Conservation (phyloP, 441 rosid species). For the Corymbia calophylla region DNA sequence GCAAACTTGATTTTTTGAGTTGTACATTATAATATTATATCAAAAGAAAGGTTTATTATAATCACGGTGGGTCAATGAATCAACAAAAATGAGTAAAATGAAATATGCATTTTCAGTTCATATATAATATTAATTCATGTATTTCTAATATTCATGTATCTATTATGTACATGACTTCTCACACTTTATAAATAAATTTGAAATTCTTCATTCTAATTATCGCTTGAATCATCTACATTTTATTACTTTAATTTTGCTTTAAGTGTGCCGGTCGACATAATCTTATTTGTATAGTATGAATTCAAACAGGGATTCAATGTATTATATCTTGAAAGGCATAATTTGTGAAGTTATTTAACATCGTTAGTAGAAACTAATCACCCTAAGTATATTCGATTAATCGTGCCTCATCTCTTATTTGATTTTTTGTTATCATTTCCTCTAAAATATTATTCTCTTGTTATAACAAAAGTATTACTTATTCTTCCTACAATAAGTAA, state of each 20-base stretch:
- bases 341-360: not conserved
- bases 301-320: not conserved
- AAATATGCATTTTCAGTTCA: not conserved
- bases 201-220: not conserved
- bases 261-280: rapidly evolving
- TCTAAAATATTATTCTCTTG: not conserved
- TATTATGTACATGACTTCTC: not conserved
- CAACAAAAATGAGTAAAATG: too few relatives aligned
- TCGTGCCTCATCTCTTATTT: rapidly evolving
- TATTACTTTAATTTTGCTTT: not conserved
- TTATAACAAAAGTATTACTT: not conserved
- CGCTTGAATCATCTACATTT: too few relatives aligned
- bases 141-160: too few relatives aligned
- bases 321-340: rapidly evolving
- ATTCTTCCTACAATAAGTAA: rapidly evolving
- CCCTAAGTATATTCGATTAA: not conserved
- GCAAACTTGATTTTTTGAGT: not conserved
- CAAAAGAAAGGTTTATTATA: rapidly evolving
- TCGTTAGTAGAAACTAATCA: rapidly evolving
- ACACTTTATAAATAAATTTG: not conserved
- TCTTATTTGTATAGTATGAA: rapidly evolving
- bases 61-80: rapidly evolving
- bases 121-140: not conserved
- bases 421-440: not conserved
- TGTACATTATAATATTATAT: rapidly evolving